Conservation (phyloP, 495 filamentous ascomycete species). For the Trichoderma asperelloides region DNA sequence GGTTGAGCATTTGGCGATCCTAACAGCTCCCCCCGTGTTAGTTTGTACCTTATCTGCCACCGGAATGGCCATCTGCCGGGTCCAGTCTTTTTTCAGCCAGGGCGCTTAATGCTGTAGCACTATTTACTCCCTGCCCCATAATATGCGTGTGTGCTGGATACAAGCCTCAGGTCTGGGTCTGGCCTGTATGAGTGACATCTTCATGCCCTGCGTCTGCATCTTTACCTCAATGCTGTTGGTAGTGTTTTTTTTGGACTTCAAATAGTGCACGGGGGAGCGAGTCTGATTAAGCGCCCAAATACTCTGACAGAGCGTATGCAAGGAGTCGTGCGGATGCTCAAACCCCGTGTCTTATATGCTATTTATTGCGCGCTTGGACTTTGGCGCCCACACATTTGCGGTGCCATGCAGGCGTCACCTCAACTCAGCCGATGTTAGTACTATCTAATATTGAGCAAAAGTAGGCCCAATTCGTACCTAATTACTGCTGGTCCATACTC, state of each 20-base stretch:
- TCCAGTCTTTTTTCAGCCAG: not conserved
- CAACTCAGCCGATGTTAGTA: not conserved
- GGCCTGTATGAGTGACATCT: too few relatives aligned
- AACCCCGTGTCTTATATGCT: not conserved
- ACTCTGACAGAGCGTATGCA: not conserved
- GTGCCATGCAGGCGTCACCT: not conserved
- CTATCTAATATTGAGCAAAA: not conserved
- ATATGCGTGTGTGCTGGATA: too few relatives aligned
- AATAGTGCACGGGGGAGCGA: too few relatives aligned
- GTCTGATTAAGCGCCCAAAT: not conserved
- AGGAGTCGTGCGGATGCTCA: too few relatives aligned
- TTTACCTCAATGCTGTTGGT: too few relatives aligned
- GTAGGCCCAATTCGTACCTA: not conserved
- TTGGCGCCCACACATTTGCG: not conserved
- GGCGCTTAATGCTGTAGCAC: not conserved
- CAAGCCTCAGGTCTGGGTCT: too few relatives aligned
- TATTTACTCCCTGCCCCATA: not conserved
- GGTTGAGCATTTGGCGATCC: too few relatives aligned
- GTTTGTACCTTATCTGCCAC: not conserved
- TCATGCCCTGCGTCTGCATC: too few relatives aligned
- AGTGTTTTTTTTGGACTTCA: too few relatives aligned
- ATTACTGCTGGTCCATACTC: not conserved
- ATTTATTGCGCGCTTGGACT: not conserved
- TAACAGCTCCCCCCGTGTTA: not conserved
- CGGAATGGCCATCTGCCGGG: slow-evolving; percentile 3